Evolutionary conservation across 495 filamentous ascomycete genomes (phyloP).

Genomic region (Tuber aestivum): DNA sequence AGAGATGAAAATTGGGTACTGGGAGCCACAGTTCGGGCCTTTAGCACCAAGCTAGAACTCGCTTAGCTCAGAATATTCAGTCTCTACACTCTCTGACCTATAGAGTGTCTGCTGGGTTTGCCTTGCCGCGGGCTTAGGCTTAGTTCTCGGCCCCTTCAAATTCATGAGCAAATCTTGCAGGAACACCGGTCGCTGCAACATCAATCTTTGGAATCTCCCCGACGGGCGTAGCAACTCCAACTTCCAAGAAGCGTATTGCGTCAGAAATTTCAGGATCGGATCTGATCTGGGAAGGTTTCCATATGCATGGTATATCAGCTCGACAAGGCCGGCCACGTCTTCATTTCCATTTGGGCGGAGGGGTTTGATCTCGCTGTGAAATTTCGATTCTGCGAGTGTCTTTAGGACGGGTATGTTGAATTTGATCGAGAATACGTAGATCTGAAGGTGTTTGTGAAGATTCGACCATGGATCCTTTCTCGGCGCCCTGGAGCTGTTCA

Average conservation of each 20-base stretch:
- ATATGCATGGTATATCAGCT: not conserved
- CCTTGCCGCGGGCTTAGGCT: not conserved
- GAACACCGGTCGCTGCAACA: not conserved
- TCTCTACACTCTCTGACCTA: too few relatives aligned
- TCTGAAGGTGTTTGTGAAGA: not conserved
- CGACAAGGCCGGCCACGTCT: not conserved
- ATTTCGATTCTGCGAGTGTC: not conserved
- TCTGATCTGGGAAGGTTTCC: not conserved
- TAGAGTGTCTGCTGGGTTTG: not conserved
- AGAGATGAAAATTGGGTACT: not conserved
- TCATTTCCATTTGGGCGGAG: accelerated
- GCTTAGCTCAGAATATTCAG: too few relatives aligned
- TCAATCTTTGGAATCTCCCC: not conserved
- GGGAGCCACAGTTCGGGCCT: not conserved
- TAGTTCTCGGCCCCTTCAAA: not conserved
- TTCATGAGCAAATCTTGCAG: not conserved
- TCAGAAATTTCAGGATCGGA: not conserved
- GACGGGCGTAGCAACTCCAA: not conserved
- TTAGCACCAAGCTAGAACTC: not conserved
- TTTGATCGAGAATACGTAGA: not conserved
- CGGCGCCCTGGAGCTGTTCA: not conserved
- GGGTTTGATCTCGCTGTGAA: not conserved
- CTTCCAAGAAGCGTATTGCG: not conserved
- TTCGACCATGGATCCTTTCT: not conserved
- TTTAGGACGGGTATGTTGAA: not conserved